phyloP scores from a whole-genome alignment of 345 rosid genomes.

The Salix caprea region DNA sequence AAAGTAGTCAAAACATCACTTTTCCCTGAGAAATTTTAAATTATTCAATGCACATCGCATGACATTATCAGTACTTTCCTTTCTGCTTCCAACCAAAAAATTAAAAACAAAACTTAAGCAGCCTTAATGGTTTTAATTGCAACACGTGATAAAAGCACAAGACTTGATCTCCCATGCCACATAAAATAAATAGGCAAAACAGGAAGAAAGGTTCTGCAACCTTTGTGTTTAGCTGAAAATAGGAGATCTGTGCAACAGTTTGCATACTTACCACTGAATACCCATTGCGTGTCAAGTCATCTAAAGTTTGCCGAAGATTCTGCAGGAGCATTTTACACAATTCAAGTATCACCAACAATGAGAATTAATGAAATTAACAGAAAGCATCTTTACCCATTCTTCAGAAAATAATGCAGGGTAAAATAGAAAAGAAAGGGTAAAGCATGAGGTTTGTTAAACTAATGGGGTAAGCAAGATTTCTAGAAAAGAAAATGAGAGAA shows the following conservation, averaged over 20 bases:
- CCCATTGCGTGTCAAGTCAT: conserved; percentile 80
- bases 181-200: not conserved
- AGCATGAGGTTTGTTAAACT: not conserved
- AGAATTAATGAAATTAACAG: not conserved
- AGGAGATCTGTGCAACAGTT: not conserved
- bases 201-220: not conserved
- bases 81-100: not conserved
- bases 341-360: conserved; percentile 1
- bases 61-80: not conserved
- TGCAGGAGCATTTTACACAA: conserved; percentile 30
- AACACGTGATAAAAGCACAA: no score
- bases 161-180: not conserved
- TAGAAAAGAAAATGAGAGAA: not conserved
- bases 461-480: not conserved
- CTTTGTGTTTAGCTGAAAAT: not conserved
- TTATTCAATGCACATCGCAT: not conserved
- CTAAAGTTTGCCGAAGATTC: conserved; percentile 98
- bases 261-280: conserved; percentile 75
- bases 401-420: not conserved
- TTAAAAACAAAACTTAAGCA: not conserved
- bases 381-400: not conserved
- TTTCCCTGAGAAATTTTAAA: not conserved
- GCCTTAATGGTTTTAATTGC: not conserved
- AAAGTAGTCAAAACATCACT: not conserved
- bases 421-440: not conserved